Base-by-base conservation (phyloP, 352 stramenopile genomes). In the Globisporangium spinosum region DNA sequence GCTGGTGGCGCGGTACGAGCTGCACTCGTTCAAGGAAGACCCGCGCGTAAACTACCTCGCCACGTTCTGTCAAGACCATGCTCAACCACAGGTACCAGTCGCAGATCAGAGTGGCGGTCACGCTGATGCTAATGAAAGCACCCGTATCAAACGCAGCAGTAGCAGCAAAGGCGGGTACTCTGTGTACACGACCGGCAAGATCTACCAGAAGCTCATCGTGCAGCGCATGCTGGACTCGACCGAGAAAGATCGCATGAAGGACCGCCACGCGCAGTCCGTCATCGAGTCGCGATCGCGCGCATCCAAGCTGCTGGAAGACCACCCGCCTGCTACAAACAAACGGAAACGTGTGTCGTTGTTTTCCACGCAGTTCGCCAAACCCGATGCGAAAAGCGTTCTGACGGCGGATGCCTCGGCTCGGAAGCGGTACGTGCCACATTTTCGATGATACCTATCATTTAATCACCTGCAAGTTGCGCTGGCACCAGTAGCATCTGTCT, bases 231-330 rank as follows among this genome's bases (percentile, higher is more conserved):
- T 95, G 49, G 79, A 92, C 67, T 78, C 72, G 43, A 85, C 70
- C 0, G 87, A 95, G 72, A 93, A 95, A 70, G 78, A 82, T 57
- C 87, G 87, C 10, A 88, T 95, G 60, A 95, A 95, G 65, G 80
- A 93, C 68, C 81, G 83, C 17, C 87, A 95, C 65, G 83, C 82
- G 58, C 81, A 85, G 69, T 90, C 80, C 5, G 87, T 95, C 32
- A 66, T 80, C 25, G 85, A 87, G 27, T 93, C 82, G 34, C 90
- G 90, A 58, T 75, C 85, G 7, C 82, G 87, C 2, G 63, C 80
- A 8, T 91, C 87, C 8, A 92, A 91, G 64, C 61, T 93, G 5
- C 76, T 95, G 9, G 70, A 79, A 9, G 59, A 73, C 25, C 60
- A 64, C 34, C 69, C 25, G 23, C 32, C 60, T 4, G 32, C 38